Percentiles rank a stretch among this genome's conserved stretches.
Evolutionary conservation across 2,329 filamentous ascomycete species (phyloP).

Genomic region (Aspergillus pseudoviridinutans): DNA sequence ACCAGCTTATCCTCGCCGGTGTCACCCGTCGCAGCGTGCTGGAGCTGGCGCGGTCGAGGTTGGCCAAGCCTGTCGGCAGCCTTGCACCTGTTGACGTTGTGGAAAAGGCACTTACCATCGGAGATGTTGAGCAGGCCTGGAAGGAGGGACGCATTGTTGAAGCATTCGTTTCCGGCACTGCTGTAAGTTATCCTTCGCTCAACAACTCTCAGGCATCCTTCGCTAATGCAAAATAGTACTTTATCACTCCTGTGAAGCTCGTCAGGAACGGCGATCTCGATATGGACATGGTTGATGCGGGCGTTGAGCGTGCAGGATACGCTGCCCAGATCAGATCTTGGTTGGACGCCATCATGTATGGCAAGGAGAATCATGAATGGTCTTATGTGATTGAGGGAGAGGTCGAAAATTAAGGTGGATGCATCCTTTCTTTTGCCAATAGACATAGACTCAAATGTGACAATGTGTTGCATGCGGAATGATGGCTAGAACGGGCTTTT

Average conservation of each 20-base stretch:
- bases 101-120: slow-evolving; percentile 78
- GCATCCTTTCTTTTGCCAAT: neutral
- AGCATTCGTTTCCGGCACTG: slow-evolving; percentile 82
- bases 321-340: slow-evolving; percentile 56
- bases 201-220: neutral
- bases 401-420: slow-evolving; percentile 23
- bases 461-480: neutral
- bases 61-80: slow-evolving; percentile 44
- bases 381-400: slow-evolving; percentile 64
- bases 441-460: slow-evolving; percentile 5
- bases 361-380: slow-evolving; percentile 65
- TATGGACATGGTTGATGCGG: slow-evolving; percentile 48
- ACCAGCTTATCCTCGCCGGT: slow-evolving; percentile 80
- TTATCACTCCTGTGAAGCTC: slow-evolving; percentile 63
- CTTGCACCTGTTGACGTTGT: slow-evolving; percentile 74
- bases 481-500: neutral
- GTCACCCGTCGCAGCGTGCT: slow-evolving; percentile 80
- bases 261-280: slow-evolving; percentile 66
- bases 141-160: slow-evolving; percentile 75
- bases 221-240: slow-evolving; percentile 51
- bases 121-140: slow-evolving; percentile 68
- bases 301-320: slow-evolving; percentile 29
- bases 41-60: slow-evolving; percentile 63
- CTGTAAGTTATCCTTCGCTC: slow-evolving; percentile 52
- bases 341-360: slow-evolving; percentile 72